Evolutionary conservation across 2,329 filamentous ascomycete species (phyloP).

Genomic region (Sphaerulina musiva): DNA sequence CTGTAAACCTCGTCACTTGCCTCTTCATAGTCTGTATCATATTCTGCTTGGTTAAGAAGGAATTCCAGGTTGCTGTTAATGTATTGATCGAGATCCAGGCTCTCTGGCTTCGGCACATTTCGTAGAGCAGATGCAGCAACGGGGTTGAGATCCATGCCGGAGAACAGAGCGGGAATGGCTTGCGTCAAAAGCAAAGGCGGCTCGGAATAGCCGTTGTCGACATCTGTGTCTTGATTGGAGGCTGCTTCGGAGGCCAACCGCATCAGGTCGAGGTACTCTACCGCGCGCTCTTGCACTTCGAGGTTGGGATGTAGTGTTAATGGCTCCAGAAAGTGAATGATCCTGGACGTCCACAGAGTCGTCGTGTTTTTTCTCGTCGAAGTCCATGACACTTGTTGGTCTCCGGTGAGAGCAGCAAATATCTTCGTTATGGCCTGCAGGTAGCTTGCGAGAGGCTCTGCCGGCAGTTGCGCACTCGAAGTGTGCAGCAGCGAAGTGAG

Average conservation of each 20-base stretch:
- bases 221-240: conserved; percentile 53
- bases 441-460: conserved; percentile 67
- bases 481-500: conserved; percentile 68
- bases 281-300: conserved; percentile 89
- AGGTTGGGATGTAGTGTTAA: conserved; percentile 75
- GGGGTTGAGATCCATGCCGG: conserved; percentile 82
- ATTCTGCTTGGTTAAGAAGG: conserved; percentile 53
- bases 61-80: conserved; percentile 69
- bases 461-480: conserved; percentile 51
- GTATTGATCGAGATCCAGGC: conserved; percentile 70
- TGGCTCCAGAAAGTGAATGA: conserved; percentile 74
- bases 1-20: conserved; percentile 41
- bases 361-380: conserved; percentile 65
- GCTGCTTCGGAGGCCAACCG: conserved; percentile 79
- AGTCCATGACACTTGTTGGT: conserved; percentile 62
- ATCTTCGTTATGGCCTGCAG: conserved; percentile 83
- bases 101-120: conserved; percentile 73
- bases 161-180: conserved; percentile 81
- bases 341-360: conserved; percentile 69
- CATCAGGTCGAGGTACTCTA: conserved; percentile 85
- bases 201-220: conserved; percentile 61
- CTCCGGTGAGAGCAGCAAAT: conserved; percentile 64
- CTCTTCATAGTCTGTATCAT: conserved; percentile 38
- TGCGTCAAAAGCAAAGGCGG: conserved; percentile 80
- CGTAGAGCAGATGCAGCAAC: conserved; percentile 75